Evolutionary conservation across 2,329 filamentous ascomycete genomes (phyloP), one percentile per base, ranked within the genome.

Genomic region (Penicillium sp.): DNA sequence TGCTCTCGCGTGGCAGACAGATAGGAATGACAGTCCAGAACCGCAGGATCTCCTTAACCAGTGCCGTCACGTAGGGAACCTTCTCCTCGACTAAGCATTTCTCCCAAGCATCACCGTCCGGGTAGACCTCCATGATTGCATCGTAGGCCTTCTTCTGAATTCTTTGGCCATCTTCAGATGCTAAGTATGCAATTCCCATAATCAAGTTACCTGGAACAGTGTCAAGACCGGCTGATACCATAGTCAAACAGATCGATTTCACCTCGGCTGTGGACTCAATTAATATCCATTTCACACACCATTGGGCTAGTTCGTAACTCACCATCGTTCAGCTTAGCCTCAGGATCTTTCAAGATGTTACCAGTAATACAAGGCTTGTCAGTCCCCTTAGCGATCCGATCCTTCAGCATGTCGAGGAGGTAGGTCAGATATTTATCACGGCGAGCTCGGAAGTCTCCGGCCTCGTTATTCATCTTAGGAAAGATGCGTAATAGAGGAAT

Each of bases 11-110:
- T 0, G 90, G 90, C 0, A 94, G 79, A 63, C 85, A 90, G 62
- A 94, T 87, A 2, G 89, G 88, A 59, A 92, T 89, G 29, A 93
- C 89, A 2, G 85, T 88, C 81, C 86, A 93, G 77, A 84, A 93
- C 26, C 90, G 83, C 0, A 93, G 78, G 1, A 87, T 84, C 67
- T 94, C 90, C 66, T 91, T 91, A 57, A 89, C 87, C 6, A 94
- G 73, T 0, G 89, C 89, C 0, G 87, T 89, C 56, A 94, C 77
- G 69, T 91, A 94, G 0, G 86, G 84, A 0, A 90, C 80, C 64
- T 89, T 90, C 65, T 91, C 89, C 67, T 91, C 89, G 3, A 82
- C 67, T 0, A 90, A 78, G 56, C 88, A 91, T 60, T 79, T 82
- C 61, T 86, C 83, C 87, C 89, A 93, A n/a, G 88, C 87, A 53